Base-by-base conservation (phyloP, 2,329 filamentous ascomycete genomes). In the Ophiostoma piceae region DNA sequence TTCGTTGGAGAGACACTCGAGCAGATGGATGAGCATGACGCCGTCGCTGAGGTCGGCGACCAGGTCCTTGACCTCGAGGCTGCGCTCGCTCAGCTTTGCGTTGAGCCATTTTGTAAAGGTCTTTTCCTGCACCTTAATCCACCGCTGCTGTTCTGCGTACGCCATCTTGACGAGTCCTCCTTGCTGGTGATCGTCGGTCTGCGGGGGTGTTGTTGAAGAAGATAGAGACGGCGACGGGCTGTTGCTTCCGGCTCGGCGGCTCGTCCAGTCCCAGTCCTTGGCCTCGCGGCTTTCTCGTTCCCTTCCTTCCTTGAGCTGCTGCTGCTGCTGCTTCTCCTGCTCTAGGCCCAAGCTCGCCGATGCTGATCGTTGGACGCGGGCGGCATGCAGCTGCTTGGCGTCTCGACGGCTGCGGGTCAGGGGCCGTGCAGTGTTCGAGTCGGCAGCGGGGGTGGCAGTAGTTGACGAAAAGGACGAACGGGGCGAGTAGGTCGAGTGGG, bases 31-130 rank as follows among this genome's bases (percentile, higher is more conserved):
- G 74, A 99, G 90, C 75, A 96, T 88, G 74, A 97, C 94, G 76
- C 95, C 95, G 82, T 98, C 94, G 77, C 92, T 94, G 71, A 99
- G 87, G 80, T 98, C 95, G 73, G 85, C 84, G 72, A 96, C 92
- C 70, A 99, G 85, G 79, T 97, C 92, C 77, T 92, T 89, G 76
- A 98, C 92, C 76, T 90, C 88, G 73, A 97, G 82, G 70, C 90
- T 83, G 75, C 94, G 88, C 72, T 84, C 85, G 79, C 91, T 90
- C 76, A 99, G 84, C 82, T 99, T 99, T 76, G 92, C 96, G 81
- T 99, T 99, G 75, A 99, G 87, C 95, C 95, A 99, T 92, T 98
- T 99, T 71, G 94, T 97, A 81, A 99, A 99, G 37, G 95, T 99
- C 86, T 98, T 99, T 80, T 98, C 91, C 84, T 98, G 94, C 81